Conservation (phyloP, 345 rosid species). For the Lepidium africanum region DNA sequence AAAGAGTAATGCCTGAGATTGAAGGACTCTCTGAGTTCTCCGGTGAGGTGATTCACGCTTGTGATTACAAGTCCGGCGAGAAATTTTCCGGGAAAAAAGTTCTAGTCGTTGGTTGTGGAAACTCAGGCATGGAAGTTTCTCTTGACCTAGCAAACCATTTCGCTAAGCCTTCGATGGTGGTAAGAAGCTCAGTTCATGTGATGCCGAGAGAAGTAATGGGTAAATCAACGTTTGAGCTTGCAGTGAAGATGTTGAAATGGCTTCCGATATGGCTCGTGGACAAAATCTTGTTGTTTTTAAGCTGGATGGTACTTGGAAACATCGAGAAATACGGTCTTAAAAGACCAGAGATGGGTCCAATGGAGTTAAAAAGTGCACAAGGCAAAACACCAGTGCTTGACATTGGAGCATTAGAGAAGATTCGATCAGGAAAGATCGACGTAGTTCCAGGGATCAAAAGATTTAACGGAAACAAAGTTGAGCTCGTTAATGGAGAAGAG, state of each 20-base stretch:
- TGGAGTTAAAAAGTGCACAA: conserved; percentile 44
- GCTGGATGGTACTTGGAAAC: conserved; percentile 58
- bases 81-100: conserved; percentile 57
- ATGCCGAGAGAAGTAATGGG: conserved; percentile 61
- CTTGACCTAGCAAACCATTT: conserved; percentile 74
- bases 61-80: conserved; percentile 76
- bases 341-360: conserved; percentile 64
- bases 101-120: conserved; percentile 88
- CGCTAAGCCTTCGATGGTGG: conserved; percentile 72
- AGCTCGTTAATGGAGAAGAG: conserved; percentile 47
- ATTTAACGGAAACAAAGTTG: conserved; percentile 44
- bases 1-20: conserved; percentile 59
- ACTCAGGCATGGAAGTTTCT: conserved; percentile 95
- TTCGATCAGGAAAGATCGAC: conserved; percentile 55
- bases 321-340: conserved; percentile 48
- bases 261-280: conserved; percentile 73
- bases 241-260: conserved; percentile 53
- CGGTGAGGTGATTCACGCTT: conserved; percentile 68
- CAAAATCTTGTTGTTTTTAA: conserved; percentile 42
- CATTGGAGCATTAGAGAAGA: conserved; percentile 65
- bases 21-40: conserved; percentile 59
- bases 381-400: conserved; percentile 86
- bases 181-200: conserved; percentile 77
- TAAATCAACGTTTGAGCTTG: conserved; percentile 57
- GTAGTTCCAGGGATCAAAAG: conserved; percentile 67